A percentile compares a stretch with the other conserved stretches of the same genome.
phyloP scores from a whole-genome alignment of 2,329 filamentous ascomycete species.

The Colletotrichum sp. region DNA sequence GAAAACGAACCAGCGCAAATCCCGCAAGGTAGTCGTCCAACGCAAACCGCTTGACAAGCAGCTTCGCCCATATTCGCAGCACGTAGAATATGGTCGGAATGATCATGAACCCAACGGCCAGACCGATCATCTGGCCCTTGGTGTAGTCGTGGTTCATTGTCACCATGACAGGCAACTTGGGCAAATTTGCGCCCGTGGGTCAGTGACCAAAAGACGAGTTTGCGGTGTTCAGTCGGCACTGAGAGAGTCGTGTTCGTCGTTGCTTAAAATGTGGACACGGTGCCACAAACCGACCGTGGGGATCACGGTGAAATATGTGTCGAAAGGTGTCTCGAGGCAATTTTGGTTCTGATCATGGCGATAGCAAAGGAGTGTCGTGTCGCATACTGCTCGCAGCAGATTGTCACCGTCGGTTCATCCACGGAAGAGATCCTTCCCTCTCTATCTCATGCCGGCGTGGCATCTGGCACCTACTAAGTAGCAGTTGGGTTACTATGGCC shows the following conservation, averaged over 20 bases:
- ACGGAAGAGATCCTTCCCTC: not conserved
- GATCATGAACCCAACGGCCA: slow-evolving; percentile 18
- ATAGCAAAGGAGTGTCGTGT: not conserved
- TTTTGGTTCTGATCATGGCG: not conserved
- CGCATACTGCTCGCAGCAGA: not conserved
- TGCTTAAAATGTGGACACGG: not conserved
- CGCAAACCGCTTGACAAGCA: slow-evolving; percentile 16
- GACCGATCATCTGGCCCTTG: slow-evolving; percentile 17
- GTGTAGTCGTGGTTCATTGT: slow-evolving; percentile 11
- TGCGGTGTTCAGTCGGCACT: not conserved
- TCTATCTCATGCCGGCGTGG: not conserved
- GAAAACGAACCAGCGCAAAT: slow-evolving; percentile 4
- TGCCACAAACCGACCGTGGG: not conserved
- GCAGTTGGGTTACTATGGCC: not conserved
- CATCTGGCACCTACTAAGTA: not conserved
- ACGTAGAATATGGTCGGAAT: slow-evolving; percentile 11
- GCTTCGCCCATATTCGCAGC: slow-evolving; percentile 17
- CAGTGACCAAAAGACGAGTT: not conserved
- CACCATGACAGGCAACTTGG: not conserved
- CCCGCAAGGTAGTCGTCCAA: slow-evolving; percentile 18
- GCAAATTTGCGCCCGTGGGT: not conserved
- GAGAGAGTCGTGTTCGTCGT: not conserved
- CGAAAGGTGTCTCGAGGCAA: not conserved
- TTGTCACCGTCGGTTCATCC: not conserved
- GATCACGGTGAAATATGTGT: not conserved